Evolutionary conservation across 2,329 filamentous ascomycete species (phyloP).

Genomic region (Emmonsiellopsis sp.): DNA sequence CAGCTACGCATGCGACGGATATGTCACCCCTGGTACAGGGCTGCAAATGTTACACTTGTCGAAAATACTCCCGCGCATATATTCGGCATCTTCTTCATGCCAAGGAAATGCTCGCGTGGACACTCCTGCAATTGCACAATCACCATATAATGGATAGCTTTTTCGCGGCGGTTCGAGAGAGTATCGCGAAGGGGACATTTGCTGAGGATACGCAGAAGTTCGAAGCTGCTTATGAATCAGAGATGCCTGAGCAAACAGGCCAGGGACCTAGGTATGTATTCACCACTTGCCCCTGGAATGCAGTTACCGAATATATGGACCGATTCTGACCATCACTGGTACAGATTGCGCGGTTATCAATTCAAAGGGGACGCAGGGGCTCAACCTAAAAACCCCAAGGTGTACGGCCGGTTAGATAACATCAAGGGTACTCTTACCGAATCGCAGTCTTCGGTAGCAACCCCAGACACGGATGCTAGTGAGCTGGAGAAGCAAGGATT

Average conservation of each 20-base stretch:
- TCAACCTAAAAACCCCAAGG: constrained; percentile 56
- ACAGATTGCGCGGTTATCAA: constrained; percentile 67
- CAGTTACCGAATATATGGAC: background rate
- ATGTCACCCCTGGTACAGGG: constrained; percentile 51
- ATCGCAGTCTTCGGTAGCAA: constrained; percentile 41
- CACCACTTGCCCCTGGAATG: background rate
- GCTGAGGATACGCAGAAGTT: constrained; percentile 52
- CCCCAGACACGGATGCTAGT: constrained; percentile 40
- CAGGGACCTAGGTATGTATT: constrained; percentile 57
- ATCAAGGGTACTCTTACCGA: constrained; percentile 39
- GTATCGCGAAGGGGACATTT: constrained; percentile 50
- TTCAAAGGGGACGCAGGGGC: constrained; percentile 60
- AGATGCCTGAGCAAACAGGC: constrained; percentile 65
- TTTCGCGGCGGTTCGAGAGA: constrained; percentile 60
- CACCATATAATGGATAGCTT: constrained; percentile 63
- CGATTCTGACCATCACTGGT: background rate
- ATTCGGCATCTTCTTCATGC: constrained; percentile 78
- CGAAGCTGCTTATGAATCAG: constrained; percentile 56
- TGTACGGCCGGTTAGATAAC: constrained; percentile 54
- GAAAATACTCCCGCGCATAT: constrained; percentile 74
- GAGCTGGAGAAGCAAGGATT: constrained; percentile 51
- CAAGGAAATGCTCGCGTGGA: constrained; percentile 96
- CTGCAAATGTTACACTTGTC: constrained; percentile 79
- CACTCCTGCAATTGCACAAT: constrained; percentile 86
- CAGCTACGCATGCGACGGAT: constrained; percentile 50